Conservation (phyloP, 345 rosid genomes). For the Aegle marmelos region DNA sequence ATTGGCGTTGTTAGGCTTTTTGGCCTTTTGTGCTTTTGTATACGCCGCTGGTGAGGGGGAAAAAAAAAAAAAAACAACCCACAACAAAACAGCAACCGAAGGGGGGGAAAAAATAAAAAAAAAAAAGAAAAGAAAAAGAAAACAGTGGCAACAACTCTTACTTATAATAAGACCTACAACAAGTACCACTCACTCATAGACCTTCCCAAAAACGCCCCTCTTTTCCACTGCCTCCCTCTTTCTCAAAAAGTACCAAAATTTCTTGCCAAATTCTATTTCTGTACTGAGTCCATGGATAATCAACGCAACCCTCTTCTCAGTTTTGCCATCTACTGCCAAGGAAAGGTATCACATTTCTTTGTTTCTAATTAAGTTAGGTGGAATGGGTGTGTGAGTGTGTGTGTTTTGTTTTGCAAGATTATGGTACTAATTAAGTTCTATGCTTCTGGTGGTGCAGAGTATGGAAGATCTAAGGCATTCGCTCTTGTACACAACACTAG, state of each 20-base stretch:
- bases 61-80: neutral
- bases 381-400: neutral
- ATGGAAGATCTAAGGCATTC: conserved; percentile 71
- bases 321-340: conserved; percentile 64
- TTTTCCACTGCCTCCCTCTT: conserved; percentile 6
- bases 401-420: neutral
- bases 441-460: conserved; percentile 37
- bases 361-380: neutral
- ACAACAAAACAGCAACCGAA: neutral
- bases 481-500: conserved; percentile 60
- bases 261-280: neutral
- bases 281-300: conserved; percentile 51
- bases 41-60: neutral
- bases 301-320: conserved; percentile 49
- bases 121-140: neutral
- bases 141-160: conserved; percentile 9
- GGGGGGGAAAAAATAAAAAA: neutral
- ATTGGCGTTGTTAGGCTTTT: conserved; percentile 30
- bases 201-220: conserved; percentile 18
- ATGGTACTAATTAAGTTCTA: conserved; percentile 5
- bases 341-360: conserved; percentile 38
- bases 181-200: conserved; percentile 23
- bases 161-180: conserved; percentile 28
- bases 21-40: conserved; percentile 43
- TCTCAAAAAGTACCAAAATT: neutral